Evolutionary conservation across 495 filamentous ascomycete genomes (phyloP).

Genomic region (Penicillium tannophilum): DNA sequence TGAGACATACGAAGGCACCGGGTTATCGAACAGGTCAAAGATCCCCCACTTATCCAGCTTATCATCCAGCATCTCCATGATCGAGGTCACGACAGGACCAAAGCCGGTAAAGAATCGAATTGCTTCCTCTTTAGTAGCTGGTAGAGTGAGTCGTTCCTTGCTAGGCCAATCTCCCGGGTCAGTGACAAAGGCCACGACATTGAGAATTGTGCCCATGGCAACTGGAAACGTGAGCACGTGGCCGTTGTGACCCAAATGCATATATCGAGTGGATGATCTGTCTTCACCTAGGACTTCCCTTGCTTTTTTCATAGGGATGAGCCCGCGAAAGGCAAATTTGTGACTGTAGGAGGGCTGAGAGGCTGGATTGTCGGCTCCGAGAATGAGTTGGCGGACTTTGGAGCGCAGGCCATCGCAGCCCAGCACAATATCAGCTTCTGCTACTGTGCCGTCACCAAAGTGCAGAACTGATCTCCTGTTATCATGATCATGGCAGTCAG

Average conservation of each 20-base stretch:
- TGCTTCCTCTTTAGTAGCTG: no score
- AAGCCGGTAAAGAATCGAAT: no score
- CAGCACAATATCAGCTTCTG: no score
- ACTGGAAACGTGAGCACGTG: conserved; percentile 54
- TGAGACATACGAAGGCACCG: conserved; percentile 41
- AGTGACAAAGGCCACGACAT: conserved; percentile 41
- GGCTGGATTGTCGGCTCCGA: conserved; percentile 41
- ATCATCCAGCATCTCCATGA: no score
- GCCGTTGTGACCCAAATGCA: conserved; percentile 47
- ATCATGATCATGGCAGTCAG: no score
- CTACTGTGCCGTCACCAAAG: no score
- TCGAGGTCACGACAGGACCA: no score
- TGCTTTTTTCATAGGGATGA: conserved; percentile 55
- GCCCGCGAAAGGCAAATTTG: conserved; percentile 53
- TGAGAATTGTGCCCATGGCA: conserved; percentile 44
- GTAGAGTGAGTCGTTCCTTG: no score
- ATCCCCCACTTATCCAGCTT: conserved; percentile 46
- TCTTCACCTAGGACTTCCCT: conserved; percentile 50
- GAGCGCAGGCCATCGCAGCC: conserved; percentile 66
- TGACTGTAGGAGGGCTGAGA: conserved; percentile 40
- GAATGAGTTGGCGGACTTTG: conserved; percentile 40
- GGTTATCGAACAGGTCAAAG: conserved; percentile 55
- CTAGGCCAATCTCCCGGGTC: conserved; percentile 37
- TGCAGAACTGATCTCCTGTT: no score
- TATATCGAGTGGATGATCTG: conserved; percentile 43